These are phyloP conservation scores for Coprinopsis strossmayeri DNA, from an alignment of 768 basidiomycete species.

Conservation along the genomic window DNA sequence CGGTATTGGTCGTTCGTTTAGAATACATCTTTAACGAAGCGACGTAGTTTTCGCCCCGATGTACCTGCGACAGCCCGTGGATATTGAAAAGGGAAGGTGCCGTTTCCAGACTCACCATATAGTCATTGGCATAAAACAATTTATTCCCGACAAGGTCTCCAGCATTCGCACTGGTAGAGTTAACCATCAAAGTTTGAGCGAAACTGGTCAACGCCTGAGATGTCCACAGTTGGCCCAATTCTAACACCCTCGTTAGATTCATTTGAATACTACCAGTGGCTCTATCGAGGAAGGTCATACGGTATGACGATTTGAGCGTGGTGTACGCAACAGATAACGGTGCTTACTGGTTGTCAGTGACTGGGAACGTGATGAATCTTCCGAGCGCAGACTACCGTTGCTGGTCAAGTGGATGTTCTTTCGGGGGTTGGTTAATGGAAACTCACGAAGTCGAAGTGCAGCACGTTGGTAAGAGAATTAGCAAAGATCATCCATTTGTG, in stretches of 20 bases:
- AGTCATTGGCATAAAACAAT: conserved; percentile 64
- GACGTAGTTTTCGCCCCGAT: conserved; percentile 53
- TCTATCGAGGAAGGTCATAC: conserved; percentile 22
- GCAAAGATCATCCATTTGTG: conserved; percentile 66
- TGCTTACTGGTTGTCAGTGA: conserved; percentile 36
- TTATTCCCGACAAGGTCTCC: conserved; percentile 49
- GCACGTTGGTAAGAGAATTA: conserved; percentile 46
- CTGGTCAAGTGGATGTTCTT: neutral
- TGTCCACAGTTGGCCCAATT: conserved; percentile 47
- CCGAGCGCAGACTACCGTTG: conserved; percentile 48
- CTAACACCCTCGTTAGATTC: conserved; percentile 45
- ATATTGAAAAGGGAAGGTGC: neutral
- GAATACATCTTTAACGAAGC: conserved; percentile 62
- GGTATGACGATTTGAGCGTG: neutral
- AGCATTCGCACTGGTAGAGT: conserved; percentile 41
- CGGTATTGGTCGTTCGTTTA: conserved; percentile 49
- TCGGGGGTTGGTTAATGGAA: neutral
- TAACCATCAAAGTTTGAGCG: conserved; percentile 28
- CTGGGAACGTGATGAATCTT: conserved; percentile 63
- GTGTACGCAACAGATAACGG: too few relatives aligned
- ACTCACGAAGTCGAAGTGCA: conserved; percentile 72
- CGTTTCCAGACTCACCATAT: conserved; percentile 41
- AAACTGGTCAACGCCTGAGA: conserved; percentile 35
- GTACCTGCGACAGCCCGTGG: conserved; percentile 36
- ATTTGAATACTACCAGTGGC: conserved; percentile 51